phyloP scores from a whole-genome alignment of 176 grass and related monocot species.

The Oryza glumipatula region DNA sequence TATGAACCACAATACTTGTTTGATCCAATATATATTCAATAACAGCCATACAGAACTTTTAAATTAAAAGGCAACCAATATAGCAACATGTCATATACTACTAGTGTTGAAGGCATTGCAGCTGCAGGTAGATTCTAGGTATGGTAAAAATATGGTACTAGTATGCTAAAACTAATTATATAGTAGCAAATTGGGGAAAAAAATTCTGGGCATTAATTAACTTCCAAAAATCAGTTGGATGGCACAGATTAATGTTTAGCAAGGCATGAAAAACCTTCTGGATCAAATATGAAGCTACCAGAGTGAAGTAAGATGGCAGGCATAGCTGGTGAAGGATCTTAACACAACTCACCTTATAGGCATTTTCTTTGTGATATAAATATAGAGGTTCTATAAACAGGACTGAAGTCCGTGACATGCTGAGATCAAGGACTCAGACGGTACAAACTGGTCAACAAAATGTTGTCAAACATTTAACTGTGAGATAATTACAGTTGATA shows the following conservation, averaged over 20 bases:
- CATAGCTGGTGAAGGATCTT: not conserved
- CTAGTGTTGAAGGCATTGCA: not conserved
- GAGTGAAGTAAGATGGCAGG: constrained; percentile 15
- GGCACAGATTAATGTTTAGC: not conserved
- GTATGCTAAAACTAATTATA: constrained; percentile 4
- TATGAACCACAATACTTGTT: constrained; percentile 4
- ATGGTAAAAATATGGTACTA: constrained; percentile 9
- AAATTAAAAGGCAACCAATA: constrained; percentile 7
- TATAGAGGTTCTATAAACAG: not conserved
- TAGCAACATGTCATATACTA: not conserved
- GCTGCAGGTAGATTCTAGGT: constrained; percentile 15
- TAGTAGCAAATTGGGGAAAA: constrained; percentile 6
- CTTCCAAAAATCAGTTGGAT: not conserved
- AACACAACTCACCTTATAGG: not conserved
- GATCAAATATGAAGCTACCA: constrained; percentile 19
- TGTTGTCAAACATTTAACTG: not conserved
- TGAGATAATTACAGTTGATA: not conserved
- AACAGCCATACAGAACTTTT: not conserved
- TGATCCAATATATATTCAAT: not conserved
- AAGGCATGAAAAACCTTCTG: constrained; percentile 26
- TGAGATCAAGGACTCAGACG: constrained; percentile 18
- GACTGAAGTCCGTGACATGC: not conserved
- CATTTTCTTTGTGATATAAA: constrained; percentile 11
- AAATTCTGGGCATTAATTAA: constrained; percentile 19
- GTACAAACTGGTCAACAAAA: constrained; percentile 18